Evolutionary conservation across 192 early-diverging fungal species (phyloP), one percentile per base, ranked within the genome.

Genomic region (Geosiphon pyriformis): DNA sequence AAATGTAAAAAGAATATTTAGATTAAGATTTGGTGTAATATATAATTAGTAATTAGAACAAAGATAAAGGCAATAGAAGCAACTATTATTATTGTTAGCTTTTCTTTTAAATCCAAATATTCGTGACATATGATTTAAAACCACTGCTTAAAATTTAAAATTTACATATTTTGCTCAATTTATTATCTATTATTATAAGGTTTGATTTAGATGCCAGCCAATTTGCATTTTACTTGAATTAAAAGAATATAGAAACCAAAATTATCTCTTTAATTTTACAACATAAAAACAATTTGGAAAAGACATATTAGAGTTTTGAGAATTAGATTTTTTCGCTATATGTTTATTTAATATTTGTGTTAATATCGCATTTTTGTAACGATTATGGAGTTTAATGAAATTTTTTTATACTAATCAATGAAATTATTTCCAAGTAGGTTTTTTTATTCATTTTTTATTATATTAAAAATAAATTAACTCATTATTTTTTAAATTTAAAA

Each of bases 271-370:
- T 53, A 20, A 64, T 53, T 1, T 22, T 35, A 30, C 29, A 1
- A 52, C 30, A 26, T 52, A 25, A 33, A 33, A 35, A 1, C 49
- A 64, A 35, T 64, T 53, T 64, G 23, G 12, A 23, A 20, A 30
- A 25, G 30, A 31, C 26, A 8, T 52, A 2, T 34, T 30, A 12
- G 30, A 10, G 18, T 64, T 23, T 35, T 64, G 49, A 6, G 47
- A 64, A 35, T 52, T 32, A 25, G 49, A 50, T 2, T 18, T 26
- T 30, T 2, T 64, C 2, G 31, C 62, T 26, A 8, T 1, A 32
- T 1, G n/a, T 20, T n/a, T 64, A 29, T 64, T 64, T 27, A 31
- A 32, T 15, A 64, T 64, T 22, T 64, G 31, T 64, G 31, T 64
- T 25, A 64, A 64, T 53, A 30, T 32, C 31, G 62, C 62, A 17